A percentile compares a stretch with the other conserved stretches of the same genome.
phyloP scores from a whole-genome alignment of 805 yeast species.

The Saccharomyces paradoxus region DNA sequence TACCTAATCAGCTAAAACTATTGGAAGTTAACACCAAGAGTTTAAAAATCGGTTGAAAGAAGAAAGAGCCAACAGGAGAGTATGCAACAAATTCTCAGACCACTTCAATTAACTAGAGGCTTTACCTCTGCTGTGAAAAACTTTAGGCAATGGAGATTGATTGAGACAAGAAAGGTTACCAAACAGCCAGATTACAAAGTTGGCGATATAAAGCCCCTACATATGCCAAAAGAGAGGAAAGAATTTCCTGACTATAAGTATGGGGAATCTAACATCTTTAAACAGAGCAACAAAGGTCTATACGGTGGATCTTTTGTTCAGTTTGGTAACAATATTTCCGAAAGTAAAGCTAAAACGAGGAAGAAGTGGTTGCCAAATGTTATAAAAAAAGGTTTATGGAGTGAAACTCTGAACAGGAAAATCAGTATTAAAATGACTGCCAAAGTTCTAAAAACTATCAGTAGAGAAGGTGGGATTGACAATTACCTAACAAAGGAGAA shows the following conservation, averaged over 20 bases:
- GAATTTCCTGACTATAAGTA: conserved; percentile 63
- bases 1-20: neutral
- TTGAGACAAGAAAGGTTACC: conserved; percentile 42
- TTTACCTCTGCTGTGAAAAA: conserved; percentile 13
- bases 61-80: neutral
- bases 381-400: conserved; percentile 69
- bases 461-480: conserved; percentile 93
- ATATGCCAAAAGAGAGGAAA: conserved; percentile 38
- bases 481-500: conserved; percentile 79
- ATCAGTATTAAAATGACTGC: conserved; percentile 62
- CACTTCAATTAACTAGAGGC: conserved; percentile 6
- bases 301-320: conserved; percentile 82
- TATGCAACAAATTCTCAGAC: conserved; percentile 2
- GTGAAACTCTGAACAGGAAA: conserved; percentile 58
- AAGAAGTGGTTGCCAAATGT: conserved; percentile 82
- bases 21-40: neutral
- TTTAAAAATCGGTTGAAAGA: neutral
- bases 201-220: conserved; percentile 46
- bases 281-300: conserved; percentile 79
- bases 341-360: conserved; percentile 60
- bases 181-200: conserved; percentile 37
- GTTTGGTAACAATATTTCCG: conserved; percentile 72
- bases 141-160: conserved; percentile 34
- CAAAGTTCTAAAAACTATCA: conserved; percentile 75
- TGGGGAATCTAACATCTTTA: conserved; percentile 69